phyloP scores from a whole-genome alignment of 2,329 filamentous ascomycete species.

The Colletotrichum filicis region DNA sequence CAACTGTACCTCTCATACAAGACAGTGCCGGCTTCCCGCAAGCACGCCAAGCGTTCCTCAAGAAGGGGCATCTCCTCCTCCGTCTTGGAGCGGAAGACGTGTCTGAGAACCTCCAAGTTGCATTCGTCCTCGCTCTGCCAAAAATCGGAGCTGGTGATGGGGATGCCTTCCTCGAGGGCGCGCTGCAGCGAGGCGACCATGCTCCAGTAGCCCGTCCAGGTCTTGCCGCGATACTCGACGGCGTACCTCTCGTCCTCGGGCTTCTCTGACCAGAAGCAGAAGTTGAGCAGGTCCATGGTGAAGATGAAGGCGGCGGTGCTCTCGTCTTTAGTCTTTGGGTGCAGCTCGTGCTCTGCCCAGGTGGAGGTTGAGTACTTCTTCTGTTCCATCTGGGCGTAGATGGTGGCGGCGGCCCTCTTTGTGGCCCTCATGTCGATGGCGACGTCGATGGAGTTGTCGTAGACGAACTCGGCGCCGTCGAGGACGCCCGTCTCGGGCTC shows the following conservation, averaged over 20 bases:
- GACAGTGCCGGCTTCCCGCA: slow-evolving; percentile 85
- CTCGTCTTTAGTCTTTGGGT: slow-evolving; percentile 85
- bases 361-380: slow-evolving; percentile 85
- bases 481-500: slow-evolving; percentile 85
- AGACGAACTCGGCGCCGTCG: slow-evolving; percentile 84
- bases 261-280: slow-evolving; percentile 91
- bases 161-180: slow-evolving; percentile 89
- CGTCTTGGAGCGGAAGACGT: slow-evolving; percentile 88
- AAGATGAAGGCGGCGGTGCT: slow-evolving; percentile 92
- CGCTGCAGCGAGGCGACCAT: slow-evolving; percentile 87
- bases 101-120: slow-evolving; percentile 76
- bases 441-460: slow-evolving; percentile 93
- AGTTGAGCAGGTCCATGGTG: slow-evolving; percentile 96
- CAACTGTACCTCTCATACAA: slow-evolving; percentile 81
- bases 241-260: slow-evolving; percentile 79
- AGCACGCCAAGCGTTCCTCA: slow-evolving; percentile 78
- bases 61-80: slow-evolving; percentile 89
- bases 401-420: slow-evolving; percentile 82
- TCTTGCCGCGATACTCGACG: slow-evolving; percentile 82
- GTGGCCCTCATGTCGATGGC: slow-evolving; percentile 85
- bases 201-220: slow-evolving; percentile 96
- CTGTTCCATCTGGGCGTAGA: slow-evolving; percentile 84
- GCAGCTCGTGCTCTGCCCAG: slow-evolving; percentile 90
- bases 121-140: slow-evolving; percentile 84
- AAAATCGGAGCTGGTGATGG: slow-evolving; percentile 88